phyloP scores from a whole-genome alignment of 768 basidiomycete species.

The Kwoniella mangroviensis region DNA sequence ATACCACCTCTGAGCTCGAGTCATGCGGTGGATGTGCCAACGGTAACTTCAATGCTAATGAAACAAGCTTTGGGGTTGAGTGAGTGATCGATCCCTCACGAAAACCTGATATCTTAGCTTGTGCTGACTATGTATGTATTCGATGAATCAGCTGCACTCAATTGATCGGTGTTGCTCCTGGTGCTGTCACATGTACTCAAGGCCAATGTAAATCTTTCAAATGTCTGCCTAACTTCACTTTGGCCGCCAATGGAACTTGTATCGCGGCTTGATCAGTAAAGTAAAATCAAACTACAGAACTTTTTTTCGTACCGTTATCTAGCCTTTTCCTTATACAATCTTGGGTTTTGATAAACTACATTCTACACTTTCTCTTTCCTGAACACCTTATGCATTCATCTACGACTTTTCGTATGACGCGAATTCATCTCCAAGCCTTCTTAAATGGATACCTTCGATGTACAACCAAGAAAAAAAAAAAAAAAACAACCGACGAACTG shows the following conservation, averaged over 20 bases:
- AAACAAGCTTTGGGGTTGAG: slow-evolving; percentile 3
- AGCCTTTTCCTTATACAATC: too few relatives aligned
- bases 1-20: slow-evolving; percentile 5
- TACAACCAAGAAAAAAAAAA: too few relatives aligned
- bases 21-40: slow-evolving; percentile 15
- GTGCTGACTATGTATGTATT: background rate
- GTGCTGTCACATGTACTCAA: slow-evolving; percentile 22
- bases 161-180: slow-evolving; percentile 14
- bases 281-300: background rate
- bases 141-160: slow-evolving; percentile 12
- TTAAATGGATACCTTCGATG: too few relatives aligned
- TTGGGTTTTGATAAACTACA: too few relatives aligned
- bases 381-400: too few relatives aligned
- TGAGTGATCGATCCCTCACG: background rate
- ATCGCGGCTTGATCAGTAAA: background rate
- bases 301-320: too few relatives aligned
- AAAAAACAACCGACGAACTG: too few relatives aligned
- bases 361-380: too few relatives aligned
- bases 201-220: slow-evolving; percentile 14
- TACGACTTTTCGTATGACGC: too few relatives aligned
- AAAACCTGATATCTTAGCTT: background rate
- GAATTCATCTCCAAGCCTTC: too few relatives aligned
- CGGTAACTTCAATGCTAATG: slow-evolving; percentile 6
- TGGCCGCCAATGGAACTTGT: background rate
- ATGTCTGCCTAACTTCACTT: background rate